Base-by-base conservation (phyloP, 768 basidiomycete genomes). In the Thelephora ganbajun region DNA sequence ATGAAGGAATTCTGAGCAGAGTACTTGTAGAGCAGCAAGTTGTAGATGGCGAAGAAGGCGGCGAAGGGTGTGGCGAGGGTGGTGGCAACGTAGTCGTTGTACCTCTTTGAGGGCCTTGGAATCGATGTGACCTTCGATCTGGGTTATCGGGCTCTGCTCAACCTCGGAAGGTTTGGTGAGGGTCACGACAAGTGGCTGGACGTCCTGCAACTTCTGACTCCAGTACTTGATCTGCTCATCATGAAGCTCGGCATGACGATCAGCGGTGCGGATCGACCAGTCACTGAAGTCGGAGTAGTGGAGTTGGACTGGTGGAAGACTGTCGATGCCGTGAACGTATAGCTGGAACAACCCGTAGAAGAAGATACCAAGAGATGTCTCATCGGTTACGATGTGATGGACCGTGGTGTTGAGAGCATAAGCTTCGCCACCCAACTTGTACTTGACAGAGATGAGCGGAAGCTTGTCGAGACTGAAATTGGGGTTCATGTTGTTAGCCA, bases 11-110 rank as follows among this genome's bases (percentile, higher is more conserved):
- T 48, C 36, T 62, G 61, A 12, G 55, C 50, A n/a, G 61, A 62
- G 49, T 62, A 62, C 16, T 62, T 62, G 56, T 62, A 57, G 44
- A 61, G 57, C 12, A 61, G 59, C n/a, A 62, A n/a, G 11, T 61
- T 61, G 46, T 61, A 61, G 2, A 55, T 61, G 1, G 60, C 61
- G 33, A 62, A 61, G 51, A 61, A 62, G 11, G 57, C 61, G 39
- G 60, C 58, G 34, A 61, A 61, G 2, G 57, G 50, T 2, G 60
- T 61, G 19, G 54, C 56, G 6, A 45, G 50, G 4, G 48, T 44
- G 11, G 53, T 51, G 2, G 50, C 44, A 35, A 58, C 47, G 26
- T 59, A 12, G 13, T 56, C 53, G 16, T 50, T 16, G 53, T 60
- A 61, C 43, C 50, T 37, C 45, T 52, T n/a, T 45, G 14, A 52